Conservation (phyloP, 805 yeast species). For the Metschnikowia reukaufii region DNA sequence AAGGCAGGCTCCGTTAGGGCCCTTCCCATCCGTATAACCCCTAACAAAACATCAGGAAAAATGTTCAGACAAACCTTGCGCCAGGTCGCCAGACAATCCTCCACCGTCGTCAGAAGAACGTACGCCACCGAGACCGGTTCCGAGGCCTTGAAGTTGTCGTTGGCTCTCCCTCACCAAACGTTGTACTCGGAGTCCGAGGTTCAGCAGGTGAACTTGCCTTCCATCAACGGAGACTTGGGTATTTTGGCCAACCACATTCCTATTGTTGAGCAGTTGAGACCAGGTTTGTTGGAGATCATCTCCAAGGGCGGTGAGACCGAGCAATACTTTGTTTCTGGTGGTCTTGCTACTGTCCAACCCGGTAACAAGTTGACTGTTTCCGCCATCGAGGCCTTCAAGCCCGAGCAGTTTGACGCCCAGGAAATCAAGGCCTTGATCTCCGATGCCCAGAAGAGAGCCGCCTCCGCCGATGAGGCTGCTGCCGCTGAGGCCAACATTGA, state of each 20-base stretch:
- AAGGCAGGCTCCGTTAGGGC: slow-evolving; percentile 2
- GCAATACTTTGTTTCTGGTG: slow-evolving; percentile 91
- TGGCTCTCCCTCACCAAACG: slow-evolving; percentile 87
- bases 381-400: slow-evolving; percentile 92
- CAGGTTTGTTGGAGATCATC: slow-evolving; percentile 92
- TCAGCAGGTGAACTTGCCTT: slow-evolving; percentile 89
- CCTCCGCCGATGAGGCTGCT: slow-evolving; percentile 80
- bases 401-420: slow-evolving; percentile 80
- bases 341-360: slow-evolving; percentile 95
- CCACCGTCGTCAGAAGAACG: slow-evolving; percentile 66
- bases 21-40: too few species aligned
- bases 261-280: slow-evolving; percentile 90
- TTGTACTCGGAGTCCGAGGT: slow-evolving; percentile 57
- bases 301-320: slow-evolving; percentile 69
- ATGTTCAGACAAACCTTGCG: slow-evolving; percentile 68
- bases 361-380: slow-evolving; percentile 87
- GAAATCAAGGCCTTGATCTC: slow-evolving; percentile 78
- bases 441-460: slow-evolving; percentile 90
- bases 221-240: slow-evolving; percentile 95
- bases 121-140: slow-evolving; percentile 80
- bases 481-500: slow-evolving; percentile 96
- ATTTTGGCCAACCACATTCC: slow-evolving; percentile 97
- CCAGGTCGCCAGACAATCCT: slow-evolving; percentile 57
- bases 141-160: slow-evolving; percentile 79
- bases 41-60: too few species aligned